phyloP scores from a whole-genome alignment of 2,329 filamentous ascomycete genomes.

The Trichoderma koningii region DNA sequence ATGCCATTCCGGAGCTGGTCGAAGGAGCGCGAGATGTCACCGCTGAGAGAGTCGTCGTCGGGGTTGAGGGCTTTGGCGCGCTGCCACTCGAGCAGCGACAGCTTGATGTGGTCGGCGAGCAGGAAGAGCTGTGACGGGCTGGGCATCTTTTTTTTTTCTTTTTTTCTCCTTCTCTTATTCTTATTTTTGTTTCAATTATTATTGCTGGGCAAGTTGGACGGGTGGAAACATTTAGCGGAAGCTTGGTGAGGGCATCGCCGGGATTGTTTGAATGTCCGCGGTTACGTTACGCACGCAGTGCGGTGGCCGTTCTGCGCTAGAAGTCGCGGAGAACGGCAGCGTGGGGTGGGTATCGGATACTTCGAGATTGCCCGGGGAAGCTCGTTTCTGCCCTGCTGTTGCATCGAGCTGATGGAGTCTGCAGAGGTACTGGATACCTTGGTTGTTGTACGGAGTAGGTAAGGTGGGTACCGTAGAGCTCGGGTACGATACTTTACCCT shows the following conservation, averaged over 20 bases:
- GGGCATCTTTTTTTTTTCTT: constrained; percentile 35
- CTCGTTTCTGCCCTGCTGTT: no score
- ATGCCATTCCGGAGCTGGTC: constrained; percentile 84
- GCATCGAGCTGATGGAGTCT: no score
- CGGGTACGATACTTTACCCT: no score
- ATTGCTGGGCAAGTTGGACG: neutral
- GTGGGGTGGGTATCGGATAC: no score
- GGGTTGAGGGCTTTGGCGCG: constrained; percentile 80
- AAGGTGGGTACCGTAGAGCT: no score
- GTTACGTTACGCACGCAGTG: no score
- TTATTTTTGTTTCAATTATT: no score
- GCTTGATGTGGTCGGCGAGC: constrained; percentile 93
- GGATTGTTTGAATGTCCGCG: neutral
- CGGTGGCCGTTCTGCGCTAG: no score
- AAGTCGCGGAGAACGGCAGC: no score
- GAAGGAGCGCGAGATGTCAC: constrained; percentile 83
- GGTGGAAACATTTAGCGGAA: neutral
- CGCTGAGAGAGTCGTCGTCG: constrained; percentile 78
- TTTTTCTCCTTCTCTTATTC: constrained; percentile 20
- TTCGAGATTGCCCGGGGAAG: no score
- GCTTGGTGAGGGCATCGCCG: constrained; percentile 7
- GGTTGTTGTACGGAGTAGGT: no score
- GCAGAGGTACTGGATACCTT: no score
- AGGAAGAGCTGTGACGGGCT: constrained; percentile 80
- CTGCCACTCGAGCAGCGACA: constrained; percentile 89